phyloP scores from a whole-genome alignment of 2,329 filamentous ascomycete species.

The Chaetomiaceae sp. region DNA sequence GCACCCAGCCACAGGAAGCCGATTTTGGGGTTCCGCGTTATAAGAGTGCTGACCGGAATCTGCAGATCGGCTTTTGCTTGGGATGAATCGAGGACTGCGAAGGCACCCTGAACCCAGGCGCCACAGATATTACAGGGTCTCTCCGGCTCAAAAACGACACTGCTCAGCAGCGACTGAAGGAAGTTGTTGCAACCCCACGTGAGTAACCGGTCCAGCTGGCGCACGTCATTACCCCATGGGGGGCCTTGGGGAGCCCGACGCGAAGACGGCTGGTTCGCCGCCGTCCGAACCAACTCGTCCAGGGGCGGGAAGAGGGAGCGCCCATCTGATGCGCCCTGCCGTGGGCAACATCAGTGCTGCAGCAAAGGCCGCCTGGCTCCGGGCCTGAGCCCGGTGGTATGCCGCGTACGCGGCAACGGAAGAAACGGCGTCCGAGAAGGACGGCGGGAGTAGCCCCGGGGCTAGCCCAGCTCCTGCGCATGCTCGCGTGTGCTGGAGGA shows the following conservation, averaged over 20 bases:
- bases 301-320: background rate
- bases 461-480: background rate
- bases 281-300: background rate
- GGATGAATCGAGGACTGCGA: background rate
- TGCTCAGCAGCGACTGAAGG: slow-evolving; percentile 3
- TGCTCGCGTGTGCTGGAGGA: background rate
- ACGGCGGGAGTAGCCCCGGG: background rate
- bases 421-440: background rate
- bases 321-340: background rate
- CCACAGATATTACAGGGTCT: slow-evolving; percentile 5
- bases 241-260: background rate
- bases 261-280: background rate
- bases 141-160: slow-evolving; percentile 3
- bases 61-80: slow-evolving; percentile 2
- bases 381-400: slow-evolving; percentile 4
- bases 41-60: slow-evolving; percentile 5
- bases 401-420: slow-evolving; percentile 6
- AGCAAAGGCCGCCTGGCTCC: slow-evolving; percentile 2
- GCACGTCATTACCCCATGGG: background rate
- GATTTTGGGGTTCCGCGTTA: slow-evolving; percentile 7
- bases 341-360: slow-evolving; percentile 3
- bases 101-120: slow-evolving; percentile 5
- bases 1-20: slow-evolving; percentile 12
- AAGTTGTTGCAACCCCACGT: slow-evolving; percentile 5
- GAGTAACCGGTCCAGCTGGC: slow-evolving; percentile 6